A percentile compares a stretch with the other conserved stretches of the same genome.
phyloP scores from a whole-genome alignment of 176 grass and related monocot genomes.

The Tillandsia fasciculata region DNA sequence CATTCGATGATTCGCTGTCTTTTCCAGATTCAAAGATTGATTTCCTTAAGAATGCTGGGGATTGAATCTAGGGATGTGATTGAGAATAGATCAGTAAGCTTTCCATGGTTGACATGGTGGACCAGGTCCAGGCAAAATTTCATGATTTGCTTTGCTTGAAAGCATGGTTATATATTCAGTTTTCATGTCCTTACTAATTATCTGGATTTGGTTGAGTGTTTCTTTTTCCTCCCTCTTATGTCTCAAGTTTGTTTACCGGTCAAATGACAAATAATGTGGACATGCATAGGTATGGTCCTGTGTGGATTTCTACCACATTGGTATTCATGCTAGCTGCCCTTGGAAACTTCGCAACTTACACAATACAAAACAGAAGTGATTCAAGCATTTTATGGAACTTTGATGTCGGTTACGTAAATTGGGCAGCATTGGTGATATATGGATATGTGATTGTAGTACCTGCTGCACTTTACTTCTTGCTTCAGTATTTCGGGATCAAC shows the following conservation, averaged over 20 bases:
- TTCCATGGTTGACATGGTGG: too few relatives aligned
- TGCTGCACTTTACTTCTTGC: constrained; percentile 72
- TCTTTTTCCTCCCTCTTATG: too few relatives aligned
- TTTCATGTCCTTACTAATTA: too few relatives aligned
- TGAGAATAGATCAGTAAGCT: too few relatives aligned
- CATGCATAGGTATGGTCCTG: constrained; percentile 58
- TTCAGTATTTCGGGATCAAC: constrained; percentile 77
- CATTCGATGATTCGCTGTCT: too few relatives aligned
- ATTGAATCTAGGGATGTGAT: background rate
- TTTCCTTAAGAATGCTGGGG: too few relatives aligned
- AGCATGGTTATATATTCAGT: too few relatives aligned
- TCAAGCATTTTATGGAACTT: constrained; percentile 54
- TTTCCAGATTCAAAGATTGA: too few relatives aligned
- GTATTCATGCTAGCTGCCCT: constrained; percentile 74
- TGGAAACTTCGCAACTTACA: constrained; percentile 76
- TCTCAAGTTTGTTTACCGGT: background rate
- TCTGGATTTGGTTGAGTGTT: too few relatives aligned
- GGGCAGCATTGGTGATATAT: constrained; percentile 87
- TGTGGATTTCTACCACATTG: constrained; percentile 91
- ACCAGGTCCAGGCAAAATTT: too few relatives aligned
- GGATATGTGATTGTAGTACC: constrained; percentile 72
- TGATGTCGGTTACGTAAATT: constrained; percentile 83
- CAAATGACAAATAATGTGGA: constrained; percentile 14
- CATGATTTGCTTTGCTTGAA: too few relatives aligned
- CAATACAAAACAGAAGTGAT: constrained; percentile 62